Percentiles rank a stretch among this genome's conserved stretches.
Evolutionary conservation across 371 early-diverging fungal genomes (phyloP).

Genomic region (Thermomucor indicae-seudaticae): DNA sequence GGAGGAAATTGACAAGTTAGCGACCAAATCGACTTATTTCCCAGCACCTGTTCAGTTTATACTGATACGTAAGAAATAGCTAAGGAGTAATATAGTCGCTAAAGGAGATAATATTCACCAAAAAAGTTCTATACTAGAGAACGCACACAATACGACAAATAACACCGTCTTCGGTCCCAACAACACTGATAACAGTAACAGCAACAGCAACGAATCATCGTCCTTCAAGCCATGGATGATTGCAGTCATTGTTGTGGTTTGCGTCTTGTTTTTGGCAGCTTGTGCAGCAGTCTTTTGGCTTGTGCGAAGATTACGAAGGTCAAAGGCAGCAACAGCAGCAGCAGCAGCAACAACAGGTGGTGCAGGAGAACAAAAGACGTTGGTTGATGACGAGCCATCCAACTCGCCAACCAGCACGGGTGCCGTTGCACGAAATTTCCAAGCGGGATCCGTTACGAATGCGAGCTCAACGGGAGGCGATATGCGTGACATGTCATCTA

Average conservation of each 20-base stretch:
- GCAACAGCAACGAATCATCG: neutral
- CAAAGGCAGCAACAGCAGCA: constrained; percentile 8
- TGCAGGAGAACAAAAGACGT: constrained; percentile 6
- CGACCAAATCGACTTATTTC: constrained; percentile 6
- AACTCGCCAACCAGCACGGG: constrained; percentile 1
- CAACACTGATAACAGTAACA: neutral
- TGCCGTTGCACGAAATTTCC: constrained; percentile 3
- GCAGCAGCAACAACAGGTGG: neutral
- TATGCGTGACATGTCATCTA: constrained; percentile 9
- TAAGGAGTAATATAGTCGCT: neutral
- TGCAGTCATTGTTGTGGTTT: constrained; percentile 34
- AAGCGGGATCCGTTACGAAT: constrained; percentile 9
- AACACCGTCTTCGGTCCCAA: neutral
- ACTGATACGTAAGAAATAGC: constrained; percentile 25
- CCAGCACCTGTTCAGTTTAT: constrained; percentile 27
- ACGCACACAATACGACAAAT: constrained; percentile 21
- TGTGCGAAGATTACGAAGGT: constrained; percentile 13
- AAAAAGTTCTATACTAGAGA: constrained; percentile 25
- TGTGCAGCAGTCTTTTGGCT: constrained; percentile 23
- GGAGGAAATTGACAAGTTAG: constrained; percentile 24
- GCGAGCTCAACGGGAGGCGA: neutral
- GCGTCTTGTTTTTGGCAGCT: constrained; percentile 21
- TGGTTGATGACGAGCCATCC: neutral
- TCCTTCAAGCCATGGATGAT: constrained; percentile 33
- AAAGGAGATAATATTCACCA: constrained; percentile 1